Percentiles rank a stretch among this genome's conserved stretches.
phyloP scores from a whole-genome alignment of 2,329 filamentous ascomycete genomes.

The Xylaria sp. region DNA sequence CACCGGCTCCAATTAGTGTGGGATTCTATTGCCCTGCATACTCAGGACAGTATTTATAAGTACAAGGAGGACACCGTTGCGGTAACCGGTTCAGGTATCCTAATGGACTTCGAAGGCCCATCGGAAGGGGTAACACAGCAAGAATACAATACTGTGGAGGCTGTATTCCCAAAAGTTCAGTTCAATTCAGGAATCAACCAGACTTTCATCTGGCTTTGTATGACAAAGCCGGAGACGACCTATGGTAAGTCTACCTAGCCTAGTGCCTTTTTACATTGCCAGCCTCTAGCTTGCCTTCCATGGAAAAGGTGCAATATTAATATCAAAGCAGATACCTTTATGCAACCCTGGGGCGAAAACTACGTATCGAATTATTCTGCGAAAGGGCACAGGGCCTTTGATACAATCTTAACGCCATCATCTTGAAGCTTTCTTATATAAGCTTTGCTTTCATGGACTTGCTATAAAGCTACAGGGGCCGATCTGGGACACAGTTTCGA shows the following conservation, averaged over 20 bases:
- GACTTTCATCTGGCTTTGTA: slow-evolving; percentile 54
- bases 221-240: slow-evolving; percentile 54
- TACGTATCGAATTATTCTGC: slow-evolving; percentile 27
- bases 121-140: slow-evolving; percentile 45
- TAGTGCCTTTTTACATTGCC: neutral
- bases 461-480: too few relatives aligned
- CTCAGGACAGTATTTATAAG: slow-evolving; percentile 49
- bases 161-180: slow-evolving; percentile 50
- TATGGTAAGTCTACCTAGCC: slow-evolving; percentile 43
- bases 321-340: slow-evolving; percentile 25
- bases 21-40: slow-evolving; percentile 61
- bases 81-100: slow-evolving; percentile 49
- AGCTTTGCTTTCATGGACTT: neutral
- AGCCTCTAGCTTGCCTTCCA: neutral
- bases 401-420: slow-evolving; percentile 5
- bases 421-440: neutral
- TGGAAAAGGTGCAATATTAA: neutral
- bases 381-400: slow-evolving; percentile 19
- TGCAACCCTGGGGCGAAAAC: slow-evolving; percentile 28
- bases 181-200: slow-evolving; percentile 51
- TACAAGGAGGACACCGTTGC: slow-evolving; percentile 57
- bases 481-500: too few relatives aligned
- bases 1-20: slow-evolving; percentile 55
- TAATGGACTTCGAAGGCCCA: slow-evolving; percentile 53
- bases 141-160: slow-evolving; percentile 49